Conservation (phyloP, 106 monocot genomes). For the Dactylorhiza incarnata region DNA sequence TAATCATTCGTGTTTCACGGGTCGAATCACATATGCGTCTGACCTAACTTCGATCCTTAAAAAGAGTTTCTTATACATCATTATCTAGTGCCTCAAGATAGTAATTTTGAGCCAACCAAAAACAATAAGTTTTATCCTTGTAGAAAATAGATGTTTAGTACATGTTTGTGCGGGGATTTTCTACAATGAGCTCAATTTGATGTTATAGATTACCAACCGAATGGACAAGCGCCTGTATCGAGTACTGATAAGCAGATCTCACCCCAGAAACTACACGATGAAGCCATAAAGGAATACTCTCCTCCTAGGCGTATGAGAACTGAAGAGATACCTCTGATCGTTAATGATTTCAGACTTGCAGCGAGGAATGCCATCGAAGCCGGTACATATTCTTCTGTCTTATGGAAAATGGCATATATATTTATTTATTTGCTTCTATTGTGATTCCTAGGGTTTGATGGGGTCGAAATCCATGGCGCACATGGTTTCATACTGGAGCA, state of each 20-base stretch:
- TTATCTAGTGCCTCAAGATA: too few species aligned
- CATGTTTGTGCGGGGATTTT: too few species aligned
- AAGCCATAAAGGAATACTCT: not conserved
- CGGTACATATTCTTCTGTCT: not conserved
- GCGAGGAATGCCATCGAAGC: constrained; percentile 6
- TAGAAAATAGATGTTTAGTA: too few species aligned
- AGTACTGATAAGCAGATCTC: constrained; percentile 1
- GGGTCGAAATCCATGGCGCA: constrained; percentile 42
- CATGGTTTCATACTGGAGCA: constrained; percentile 38
- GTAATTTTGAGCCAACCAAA: too few species aligned
- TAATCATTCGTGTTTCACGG: too few species aligned
- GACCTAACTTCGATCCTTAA: constrained; percentile 26
- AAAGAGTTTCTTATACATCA: constrained; percentile 24
- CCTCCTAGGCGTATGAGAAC: not conserved
- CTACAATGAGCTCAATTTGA: too few species aligned
- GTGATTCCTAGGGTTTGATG: constrained; percentile 28
- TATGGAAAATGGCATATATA: too few species aligned
- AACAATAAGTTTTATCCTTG: too few species aligned
- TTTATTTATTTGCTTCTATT: not conserved
- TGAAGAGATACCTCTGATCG: constrained; percentile 5
- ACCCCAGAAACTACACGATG: not conserved
- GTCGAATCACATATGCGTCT: too few species aligned
- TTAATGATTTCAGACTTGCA: constrained; percentile 2
- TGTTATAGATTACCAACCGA: not conserved
- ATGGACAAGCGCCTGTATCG: not conserved